Conservation (phyloP, 2,329 filamentous ascomycete genomes). For the Ophiostoma perfectum region DNA sequence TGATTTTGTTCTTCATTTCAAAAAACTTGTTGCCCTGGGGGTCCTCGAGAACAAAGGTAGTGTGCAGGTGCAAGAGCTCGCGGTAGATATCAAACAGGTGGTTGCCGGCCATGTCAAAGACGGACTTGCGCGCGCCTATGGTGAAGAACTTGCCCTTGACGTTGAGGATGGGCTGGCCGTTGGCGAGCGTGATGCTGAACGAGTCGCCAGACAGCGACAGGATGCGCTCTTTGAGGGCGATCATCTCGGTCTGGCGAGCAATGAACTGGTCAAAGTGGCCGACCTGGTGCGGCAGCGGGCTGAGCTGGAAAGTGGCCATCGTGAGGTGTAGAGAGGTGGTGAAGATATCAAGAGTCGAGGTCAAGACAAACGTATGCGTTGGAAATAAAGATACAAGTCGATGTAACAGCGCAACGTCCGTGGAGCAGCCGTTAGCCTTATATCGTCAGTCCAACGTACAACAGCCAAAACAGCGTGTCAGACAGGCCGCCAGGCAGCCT, state of each 20-base stretch:
- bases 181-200: constrained; percentile 55
- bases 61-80: constrained; percentile 46
- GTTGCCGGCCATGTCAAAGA: constrained; percentile 48
- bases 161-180: constrained; percentile 49
- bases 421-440: neutral
- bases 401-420: neutral
- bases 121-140: constrained; percentile 50
- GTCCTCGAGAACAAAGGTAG: constrained; percentile 47
- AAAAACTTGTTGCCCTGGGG: constrained; percentile 44
- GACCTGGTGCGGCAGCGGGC: constrained; percentile 21
- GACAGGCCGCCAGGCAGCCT: neutral
- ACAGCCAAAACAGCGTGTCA: neutral
- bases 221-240: constrained; percentile 57
- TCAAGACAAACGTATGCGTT: neutral
- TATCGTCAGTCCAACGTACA: neutral
- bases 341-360: neutral
- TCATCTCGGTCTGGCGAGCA: constrained; percentile 36
- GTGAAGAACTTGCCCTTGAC: constrained; percentile 52
- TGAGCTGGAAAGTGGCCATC: constrained; percentile 17
- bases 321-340: neutral
- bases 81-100: constrained; percentile 56
- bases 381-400: neutral
- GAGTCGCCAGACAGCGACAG: constrained; percentile 58
- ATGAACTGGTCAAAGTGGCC: constrained; percentile 24
- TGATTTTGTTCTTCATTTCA: constrained; percentile 51